phyloP scores from a whole-genome alignment of 2,329 filamentous ascomycete species.

The Myotisia sp. region DNA sequence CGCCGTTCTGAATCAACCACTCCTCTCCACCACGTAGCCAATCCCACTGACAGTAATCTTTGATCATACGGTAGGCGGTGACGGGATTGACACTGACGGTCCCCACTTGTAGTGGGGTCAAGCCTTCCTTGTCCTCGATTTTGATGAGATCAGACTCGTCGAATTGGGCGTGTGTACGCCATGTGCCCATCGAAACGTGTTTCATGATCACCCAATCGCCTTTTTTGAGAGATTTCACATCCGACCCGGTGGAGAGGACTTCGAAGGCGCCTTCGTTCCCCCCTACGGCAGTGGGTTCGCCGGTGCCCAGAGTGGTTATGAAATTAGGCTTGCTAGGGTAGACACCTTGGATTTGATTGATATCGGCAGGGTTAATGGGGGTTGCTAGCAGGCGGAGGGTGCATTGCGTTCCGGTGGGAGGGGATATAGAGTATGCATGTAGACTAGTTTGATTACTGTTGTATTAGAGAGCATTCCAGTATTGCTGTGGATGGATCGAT shows the following conservation, averaged over 20 bases:
- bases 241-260: slow-evolving; percentile 55
- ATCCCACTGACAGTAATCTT: slow-evolving; percentile 51
- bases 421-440: slow-evolving; percentile 36
- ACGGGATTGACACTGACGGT: slow-evolving; percentile 88
- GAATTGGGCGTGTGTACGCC: slow-evolving; percentile 77
- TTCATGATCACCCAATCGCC: slow-evolving; percentile 95
- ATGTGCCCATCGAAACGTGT: slow-evolving; percentile 72
- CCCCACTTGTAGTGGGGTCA: slow-evolving; percentile 65
- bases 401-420: slow-evolving; percentile 45
- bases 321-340: slow-evolving; percentile 79
- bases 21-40: slow-evolving; percentile 50
- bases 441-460: slow-evolving; percentile 23
- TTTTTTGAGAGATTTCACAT: slow-evolving; percentile 46
- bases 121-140: slow-evolving; percentile 53
- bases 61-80: slow-evolving; percentile 85
- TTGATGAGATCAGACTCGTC: slow-evolving; percentile 48
- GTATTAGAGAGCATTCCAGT: not conserved
- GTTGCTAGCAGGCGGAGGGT: slow-evolving; percentile 79
- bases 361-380: slow-evolving; percentile 91
- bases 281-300: slow-evolving; percentile 50
- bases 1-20: slow-evolving; percentile 96
- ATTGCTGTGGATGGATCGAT: not conserved
- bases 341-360: slow-evolving; percentile 94
- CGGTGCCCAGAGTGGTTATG: slow-evolving; percentile 59
- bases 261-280: slow-evolving; percentile 86